Evolutionary conservation across 208 protist species (phyloP), one percentile per base, ranked within the genome.

Genomic region (Plasmodiophora brassicae): DNA sequence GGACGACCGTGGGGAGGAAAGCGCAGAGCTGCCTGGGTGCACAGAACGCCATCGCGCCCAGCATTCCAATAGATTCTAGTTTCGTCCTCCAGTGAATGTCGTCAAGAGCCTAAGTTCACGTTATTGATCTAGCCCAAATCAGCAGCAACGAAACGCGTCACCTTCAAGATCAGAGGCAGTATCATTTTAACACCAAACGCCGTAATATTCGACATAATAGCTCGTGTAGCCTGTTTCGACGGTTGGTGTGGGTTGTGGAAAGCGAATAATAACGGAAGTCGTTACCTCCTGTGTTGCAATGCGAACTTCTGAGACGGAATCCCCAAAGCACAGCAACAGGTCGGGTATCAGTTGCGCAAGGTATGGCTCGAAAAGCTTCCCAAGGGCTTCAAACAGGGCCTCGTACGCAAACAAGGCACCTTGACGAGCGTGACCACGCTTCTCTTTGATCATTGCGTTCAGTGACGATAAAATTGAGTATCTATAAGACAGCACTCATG

Each of bases 101-200:
- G 86, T 93, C 72, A 35, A 90, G 88, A 25, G 84, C 72, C 35
- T 0, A 0, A 57, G 50, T 28, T 28, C 50, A 57, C 50, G n/a
- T n/a, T n/a, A n/a, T 57, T 14, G 25, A 57, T 57, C 14, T 57
- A 57, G 50, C 20, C 20, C 25, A 28, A 57, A 25, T 28, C 50
- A 57, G 20, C 72, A 53, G 54, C 91, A 39, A 87, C 78, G 85
- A 94, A 92, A 32, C 94, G 89, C 1, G 93, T 78, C 0, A 88
- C 89, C 43, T 92, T 89, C 0, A 96, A 88, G 8, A 96, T 90
- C 14, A 89, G 60, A 28, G 95, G 95, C 43, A 96, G 88, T n/a
- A 96, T 91, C 45, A 95, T 91, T 89, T 95, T 96, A n/a, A 96
- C 94, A 71, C 95, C 94, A 50, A 95, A 93, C 46, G 89, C 91